phyloP scores from a whole-genome alignment of 176 grass and related monocot genomes.

The Guadua angustifolia region DNA sequence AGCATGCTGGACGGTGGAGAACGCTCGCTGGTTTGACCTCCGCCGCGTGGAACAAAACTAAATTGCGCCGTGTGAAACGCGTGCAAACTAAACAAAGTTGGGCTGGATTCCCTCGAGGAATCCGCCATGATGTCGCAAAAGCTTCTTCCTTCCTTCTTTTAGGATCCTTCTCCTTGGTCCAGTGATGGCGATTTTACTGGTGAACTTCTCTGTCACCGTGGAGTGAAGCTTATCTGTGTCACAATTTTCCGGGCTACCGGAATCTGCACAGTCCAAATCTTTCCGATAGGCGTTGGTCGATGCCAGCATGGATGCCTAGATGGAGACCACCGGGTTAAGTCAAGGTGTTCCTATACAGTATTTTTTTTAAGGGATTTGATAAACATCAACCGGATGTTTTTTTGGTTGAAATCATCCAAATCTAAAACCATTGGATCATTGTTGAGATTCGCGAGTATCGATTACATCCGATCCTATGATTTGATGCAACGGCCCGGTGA shows the following conservation, averaged over 20 bases:
- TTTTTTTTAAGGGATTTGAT: neutral
- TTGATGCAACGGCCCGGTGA: no score
- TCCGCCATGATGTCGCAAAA: neutral
- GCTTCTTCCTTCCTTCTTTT: neutral
- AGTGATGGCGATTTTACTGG: neutral
- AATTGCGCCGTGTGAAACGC: neutral
- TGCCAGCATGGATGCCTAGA: conserved; percentile 1
- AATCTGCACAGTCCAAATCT: neutral
- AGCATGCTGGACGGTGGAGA: neutral
- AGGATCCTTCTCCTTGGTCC: neutral
- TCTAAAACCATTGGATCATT: no score
- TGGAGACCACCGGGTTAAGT: conserved; percentile 17
- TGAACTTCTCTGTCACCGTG: conserved; percentile 35
- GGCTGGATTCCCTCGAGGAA: neutral
- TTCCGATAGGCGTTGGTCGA: neutral
- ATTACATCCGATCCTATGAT: no score
- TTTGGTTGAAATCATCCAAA: no score
- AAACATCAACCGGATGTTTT: no score
- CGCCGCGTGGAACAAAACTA: neutral
- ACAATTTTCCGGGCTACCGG: neutral
- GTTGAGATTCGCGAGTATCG: no score
- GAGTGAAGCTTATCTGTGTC: conserved; percentile 25
- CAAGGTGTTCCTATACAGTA: neutral
- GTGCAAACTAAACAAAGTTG: neutral
- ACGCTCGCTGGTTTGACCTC: neutral